Evolutionary conservation across 345 rosid genomes (phyloP), one percentile per base, ranked within the genome.

Genomic region (Sonneratia alba): DNA sequence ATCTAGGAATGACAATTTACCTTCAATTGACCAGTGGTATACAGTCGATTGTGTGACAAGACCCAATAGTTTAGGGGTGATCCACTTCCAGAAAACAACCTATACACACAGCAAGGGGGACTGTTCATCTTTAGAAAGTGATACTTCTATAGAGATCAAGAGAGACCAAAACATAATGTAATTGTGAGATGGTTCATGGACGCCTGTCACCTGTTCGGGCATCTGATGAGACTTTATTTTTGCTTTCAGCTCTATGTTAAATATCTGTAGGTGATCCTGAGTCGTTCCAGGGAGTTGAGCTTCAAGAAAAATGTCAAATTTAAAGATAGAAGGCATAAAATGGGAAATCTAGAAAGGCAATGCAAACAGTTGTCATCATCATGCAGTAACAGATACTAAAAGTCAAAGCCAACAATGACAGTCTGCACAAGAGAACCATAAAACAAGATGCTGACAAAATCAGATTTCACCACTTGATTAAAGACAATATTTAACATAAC

Each of bases 71-170:
- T 91, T 92, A 57, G 90, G 91, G 74, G 85, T 80, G 70, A 96
- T 91, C 99, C 99, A 96, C 78, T 96, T 96, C 99, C 99, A 96
- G 82, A 96, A 96, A 71, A 79, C 96, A 81, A 96, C 92, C 99
- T 96, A 75, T 21, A 68, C 61, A 77, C 37, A 22, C 69, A 73
- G 48, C 67, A 75, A 63, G 73, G 37, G 62, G 64, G 1, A 18
- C 43, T 53, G 9, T 53, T 53, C 59, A 53, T 53, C 22, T 57
- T 57, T 22, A n/a, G 63, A 21, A 57, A n/a, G 62, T n/a, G 63
- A 6, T 2, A 2, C 63, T 61, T 21, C 19, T 43, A 22, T 13
- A 11, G 34, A 64, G 12, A n/a, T 37, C 19, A 61, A 32, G 36
- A 45, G 1, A 21, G 59, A 48, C 12, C 53, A 12, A 12, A 48